phyloP scores from a whole-genome alignment of 768 basidiomycete genomes.

The Dacryopinax primogenitus region DNA sequence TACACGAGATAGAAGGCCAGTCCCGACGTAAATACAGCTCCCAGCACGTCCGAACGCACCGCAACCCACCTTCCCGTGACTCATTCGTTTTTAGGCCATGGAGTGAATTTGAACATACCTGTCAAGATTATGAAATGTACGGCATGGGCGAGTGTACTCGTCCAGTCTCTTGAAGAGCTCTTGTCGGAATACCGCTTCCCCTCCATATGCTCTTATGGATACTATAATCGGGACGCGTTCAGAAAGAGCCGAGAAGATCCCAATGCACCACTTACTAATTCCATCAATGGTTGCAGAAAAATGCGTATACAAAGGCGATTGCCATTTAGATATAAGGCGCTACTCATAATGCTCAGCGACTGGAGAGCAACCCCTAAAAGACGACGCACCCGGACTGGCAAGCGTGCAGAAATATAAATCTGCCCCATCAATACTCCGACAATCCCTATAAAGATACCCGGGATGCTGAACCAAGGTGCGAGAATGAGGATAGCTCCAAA shows the following conservation, averaged over 20 bases:
- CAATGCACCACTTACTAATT: slow-evolving; percentile 22
- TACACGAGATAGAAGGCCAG: slow-evolving; percentile 49
- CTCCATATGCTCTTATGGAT: slow-evolving; percentile 30
- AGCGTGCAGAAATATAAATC: slow-evolving; percentile 30
- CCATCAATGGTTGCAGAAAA: slow-evolving; percentile 11
- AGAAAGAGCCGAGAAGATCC: neutral
- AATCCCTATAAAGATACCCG: slow-evolving; percentile 16
- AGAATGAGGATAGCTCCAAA: slow-evolving; percentile 18
- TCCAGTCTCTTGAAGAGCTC: slow-evolving; percentile 39
- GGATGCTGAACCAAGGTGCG: slow-evolving; percentile 17
- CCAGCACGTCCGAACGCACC: slow-evolving; percentile 46
- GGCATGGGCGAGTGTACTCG: slow-evolving; percentile 35
- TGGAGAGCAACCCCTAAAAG: neutral
- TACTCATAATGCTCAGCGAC: neutral
- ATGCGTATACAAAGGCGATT: slow-evolving; percentile 24
- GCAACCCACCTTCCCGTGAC: slow-evolving; percentile 41
- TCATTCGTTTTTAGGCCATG: too few relatives aligned
- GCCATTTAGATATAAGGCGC: slow-evolving; percentile 28
- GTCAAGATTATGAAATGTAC: slow-evolving; percentile 43
- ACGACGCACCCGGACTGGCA: slow-evolving; percentile 23
- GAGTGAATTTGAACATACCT: too few relatives aligned
- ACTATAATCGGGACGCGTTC: slow-evolving; percentile 23
- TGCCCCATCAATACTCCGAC: slow-evolving; percentile 27
- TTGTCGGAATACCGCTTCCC: slow-evolving; percentile 24
- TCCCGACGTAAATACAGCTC: slow-evolving; percentile 40